Conservation (phyloP, 2,329 filamentous ascomycete species). For the Alternaria triticimaculans region DNA sequence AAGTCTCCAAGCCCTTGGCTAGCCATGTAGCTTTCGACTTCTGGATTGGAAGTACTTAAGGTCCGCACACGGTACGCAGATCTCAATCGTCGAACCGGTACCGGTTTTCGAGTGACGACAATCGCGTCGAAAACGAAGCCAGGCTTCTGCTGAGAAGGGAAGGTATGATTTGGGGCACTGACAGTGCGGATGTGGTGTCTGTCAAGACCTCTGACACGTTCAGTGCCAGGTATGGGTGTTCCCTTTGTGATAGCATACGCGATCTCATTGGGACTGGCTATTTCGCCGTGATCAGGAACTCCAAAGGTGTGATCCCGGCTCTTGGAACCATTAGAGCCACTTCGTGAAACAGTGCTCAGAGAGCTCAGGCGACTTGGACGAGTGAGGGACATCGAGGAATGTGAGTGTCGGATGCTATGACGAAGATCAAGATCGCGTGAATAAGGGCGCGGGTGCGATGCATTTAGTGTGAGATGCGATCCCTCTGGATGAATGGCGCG, state of each 20-base stretch:
- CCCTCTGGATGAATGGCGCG: conserved; percentile 39
- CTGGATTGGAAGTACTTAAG: conserved; percentile 6
- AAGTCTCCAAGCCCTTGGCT: conserved; percentile 16
- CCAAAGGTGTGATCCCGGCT: conserved; percentile 13
- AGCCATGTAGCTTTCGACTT: conserved; percentile 9
- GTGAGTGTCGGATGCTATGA: conserved; percentile 23
- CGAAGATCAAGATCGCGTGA: conserved; percentile 22
- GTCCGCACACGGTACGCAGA: conserved; percentile 19
- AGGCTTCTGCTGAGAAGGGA: conserved; percentile 13
- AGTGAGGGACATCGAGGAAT: conserved; percentile 39
- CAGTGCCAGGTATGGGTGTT: conserved; percentile 24
- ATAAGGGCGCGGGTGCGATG: conserved; percentile 30
- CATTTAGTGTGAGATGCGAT: conserved; percentile 20
- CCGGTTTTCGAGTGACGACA: conserved; percentile 3
- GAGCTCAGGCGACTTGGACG: conserved; percentile 39
- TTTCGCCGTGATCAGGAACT: conserved; percentile 3
- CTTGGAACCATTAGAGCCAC: conserved; percentile 25
- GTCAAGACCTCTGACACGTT: neutral
- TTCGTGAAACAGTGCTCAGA: conserved; percentile 32
- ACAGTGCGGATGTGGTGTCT: conserved; percentile 22
- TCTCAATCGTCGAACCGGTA: conserved; percentile 17
- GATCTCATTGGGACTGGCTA: conserved; percentile 23
- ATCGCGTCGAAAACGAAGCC: conserved; percentile 19
- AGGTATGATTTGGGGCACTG: conserved; percentile 25
- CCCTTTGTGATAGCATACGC: conserved; percentile 33